Base-by-base conservation (phyloP, 805 yeast genomes). In the Ogataea glucozyma region DNA sequence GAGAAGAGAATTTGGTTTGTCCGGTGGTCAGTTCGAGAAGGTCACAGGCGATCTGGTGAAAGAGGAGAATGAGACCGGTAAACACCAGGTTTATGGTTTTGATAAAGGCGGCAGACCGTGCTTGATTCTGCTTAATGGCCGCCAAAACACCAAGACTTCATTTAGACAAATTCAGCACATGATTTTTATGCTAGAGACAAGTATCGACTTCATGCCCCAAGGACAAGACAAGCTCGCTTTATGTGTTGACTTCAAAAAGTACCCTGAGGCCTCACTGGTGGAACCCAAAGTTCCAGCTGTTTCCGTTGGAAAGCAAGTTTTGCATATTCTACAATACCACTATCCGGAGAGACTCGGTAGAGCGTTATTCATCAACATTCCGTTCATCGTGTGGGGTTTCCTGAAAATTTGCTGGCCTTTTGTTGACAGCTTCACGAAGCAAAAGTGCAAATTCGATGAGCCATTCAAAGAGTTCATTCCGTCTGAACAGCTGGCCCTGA, bases 261-360 rank as follows among this genome's bases (percentile, higher is more conserved):
- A 87, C 44, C 85, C 88, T 43, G 73, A 70, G 62, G 58, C 65
- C 2, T 53, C 57, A 14, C 44, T 53, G 11, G 51, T 57, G 22
- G 65, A 61, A 30, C 60, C 65, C 56, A 75, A 65, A 38, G 78
- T 72, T 61, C 97, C 98, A 5, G 83, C 96, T 2, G 76, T 91
- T 31, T 76, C 84, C 35, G 83, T 81, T 17, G 97, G 97, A 26
- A 84, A 91, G 60, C 95, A 88, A 64, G 97, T 91, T 21, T 72
- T 93, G 52, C 83, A 83, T 62, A 93, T 93, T 58, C 70, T 93
- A 56, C 99, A 93, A 67, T 89, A 95, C 27, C 99, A 93, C 66
- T 93, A 93, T 62, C 99, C 99, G 6, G 99, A 93, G 63, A 78
- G 99, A 56, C 73, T 93, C 46, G 99, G 99, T 19, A 79, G 85